phyloP scores from a whole-genome alignment of 345 rosid genomes.

The Eucalyptus paniculata region DNA sequence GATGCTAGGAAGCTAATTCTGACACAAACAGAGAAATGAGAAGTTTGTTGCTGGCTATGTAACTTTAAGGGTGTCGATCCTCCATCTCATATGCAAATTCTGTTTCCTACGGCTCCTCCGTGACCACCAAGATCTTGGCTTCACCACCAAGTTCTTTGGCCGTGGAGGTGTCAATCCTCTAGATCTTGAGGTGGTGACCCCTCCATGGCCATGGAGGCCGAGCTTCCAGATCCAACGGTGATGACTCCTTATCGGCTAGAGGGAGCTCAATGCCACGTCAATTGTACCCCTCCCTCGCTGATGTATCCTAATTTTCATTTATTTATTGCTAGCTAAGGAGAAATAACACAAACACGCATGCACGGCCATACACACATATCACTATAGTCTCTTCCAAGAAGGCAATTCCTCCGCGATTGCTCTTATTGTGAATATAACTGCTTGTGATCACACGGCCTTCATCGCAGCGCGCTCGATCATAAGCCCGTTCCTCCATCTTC shows the following conservation, averaged over 20 bases:
- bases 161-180: neutral
- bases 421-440: neutral
- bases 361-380: neutral
- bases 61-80: neutral
- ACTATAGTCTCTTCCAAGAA: neutral
- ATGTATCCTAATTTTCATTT: neutral
- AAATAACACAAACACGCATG: rapidly evolving
- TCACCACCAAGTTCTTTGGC: neutral
- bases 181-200: neutral
- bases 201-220: neutral
- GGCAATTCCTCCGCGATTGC: neutral
- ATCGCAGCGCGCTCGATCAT: neutral
- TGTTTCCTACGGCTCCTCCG: neutral
- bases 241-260: neutral
- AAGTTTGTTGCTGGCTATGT: neutral
- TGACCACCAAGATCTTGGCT: neutral
- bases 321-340: neutral
- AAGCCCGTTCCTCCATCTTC: neutral
- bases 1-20: neutral
- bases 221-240: neutral
- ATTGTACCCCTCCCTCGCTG: neutral
- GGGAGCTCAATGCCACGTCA: neutral
- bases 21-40: neutral
- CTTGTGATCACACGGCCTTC: neutral
- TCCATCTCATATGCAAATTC: neutral